Percentiles rank a stretch among this genome's conserved stretches.
Conservation (phyloP, 306 rosid genomes). For the Fagus crenata region DNA sequence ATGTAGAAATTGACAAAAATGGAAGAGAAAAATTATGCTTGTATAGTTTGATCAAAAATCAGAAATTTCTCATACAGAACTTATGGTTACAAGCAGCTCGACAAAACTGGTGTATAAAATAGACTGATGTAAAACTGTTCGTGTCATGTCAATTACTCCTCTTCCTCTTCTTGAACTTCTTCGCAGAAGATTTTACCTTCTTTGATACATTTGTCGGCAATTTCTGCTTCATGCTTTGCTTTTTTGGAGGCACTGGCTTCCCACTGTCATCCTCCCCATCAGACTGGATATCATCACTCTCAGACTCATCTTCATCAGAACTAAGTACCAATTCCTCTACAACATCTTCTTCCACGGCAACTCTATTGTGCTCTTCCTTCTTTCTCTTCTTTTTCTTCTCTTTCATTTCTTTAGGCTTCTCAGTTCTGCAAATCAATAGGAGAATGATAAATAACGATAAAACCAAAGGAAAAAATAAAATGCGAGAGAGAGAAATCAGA, state of each 20-base stretch:
- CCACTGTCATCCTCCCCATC: conserved; percentile 37
- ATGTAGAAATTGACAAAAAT: no score
- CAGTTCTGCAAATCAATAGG: conserved; percentile 43
- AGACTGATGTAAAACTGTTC: neutral
- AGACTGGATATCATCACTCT: conserved; percentile 26
- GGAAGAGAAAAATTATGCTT: no score
- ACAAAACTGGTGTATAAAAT: neutral
- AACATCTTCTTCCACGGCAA: conserved; percentile 66
- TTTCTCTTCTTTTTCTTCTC: conserved; percentile 50
- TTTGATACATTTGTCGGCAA: conserved; percentile 24
- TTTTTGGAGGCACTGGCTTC: conserved; percentile 34
- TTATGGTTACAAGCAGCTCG: no score
- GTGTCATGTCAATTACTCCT: conserved; percentile 17
- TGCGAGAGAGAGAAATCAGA: conserved; percentile 5
- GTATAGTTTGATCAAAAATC: no score
- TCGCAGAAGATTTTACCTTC: conserved; percentile 36
- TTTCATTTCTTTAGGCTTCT: conserved; percentile 45
- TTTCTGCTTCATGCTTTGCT: conserved; percentile 42
- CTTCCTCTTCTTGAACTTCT: conserved; percentile 43
- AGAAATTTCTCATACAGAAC: no score
- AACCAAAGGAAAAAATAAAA: neutral
- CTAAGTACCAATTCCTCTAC: conserved; percentile 89
- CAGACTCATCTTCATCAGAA: conserved; percentile 70
- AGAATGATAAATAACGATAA: neutral
- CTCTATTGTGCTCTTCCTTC: conserved; percentile 38